phyloP scores from a whole-genome alignment of 1,284 basidiomycete species.

The Tilletia walkeri region DNA sequence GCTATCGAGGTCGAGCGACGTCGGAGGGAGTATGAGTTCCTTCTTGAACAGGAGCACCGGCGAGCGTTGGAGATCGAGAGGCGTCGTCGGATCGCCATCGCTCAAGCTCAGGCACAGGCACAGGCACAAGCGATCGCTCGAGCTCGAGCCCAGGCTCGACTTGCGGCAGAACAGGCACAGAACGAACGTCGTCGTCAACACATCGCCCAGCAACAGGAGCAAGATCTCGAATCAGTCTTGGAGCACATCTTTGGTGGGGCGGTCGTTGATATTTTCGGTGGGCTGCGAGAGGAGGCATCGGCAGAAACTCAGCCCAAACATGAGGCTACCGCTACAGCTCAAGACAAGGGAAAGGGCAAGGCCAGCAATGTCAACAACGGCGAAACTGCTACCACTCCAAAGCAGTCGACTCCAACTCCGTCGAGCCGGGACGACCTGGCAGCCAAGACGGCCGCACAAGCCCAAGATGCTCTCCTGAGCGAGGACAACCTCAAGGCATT shows the following conservation, averaged over 20 bases:
- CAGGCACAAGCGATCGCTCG: slow-evolving; percentile 11
- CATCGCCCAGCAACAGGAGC: background rate
- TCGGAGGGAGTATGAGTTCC: too few species aligned
- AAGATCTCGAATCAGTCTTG: background rate
- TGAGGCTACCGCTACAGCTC: background rate
- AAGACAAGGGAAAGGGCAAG: slow-evolving; percentile 9
- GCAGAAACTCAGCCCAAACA: background rate
- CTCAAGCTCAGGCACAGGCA: slow-evolving; percentile 1
- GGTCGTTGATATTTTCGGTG: background rate
- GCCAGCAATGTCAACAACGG: background rate
- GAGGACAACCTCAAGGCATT: background rate
- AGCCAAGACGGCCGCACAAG: slow-evolving; percentile 7
- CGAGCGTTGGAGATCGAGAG: background rate
- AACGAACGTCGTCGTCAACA: slow-evolving; percentile 1
- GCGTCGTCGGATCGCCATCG: background rate
- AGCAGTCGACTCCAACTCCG: background rate
- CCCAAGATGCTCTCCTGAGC: slow-evolving; percentile 1
- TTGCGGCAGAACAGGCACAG: background rate
- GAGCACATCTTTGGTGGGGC: background rate
- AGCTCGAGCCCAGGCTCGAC: slow-evolving; percentile 6
- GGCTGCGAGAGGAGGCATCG: background rate
- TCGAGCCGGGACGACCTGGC: background rate
- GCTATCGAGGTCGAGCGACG: slow-evolving; percentile 2
- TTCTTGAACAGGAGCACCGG: background rate
- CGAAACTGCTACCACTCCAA: background rate